Percentiles rank a stretch among this genome's conserved stretches.
Conservation (phyloP, 768 basidiomycete genomes). For the Lentinus brumalis region DNA sequence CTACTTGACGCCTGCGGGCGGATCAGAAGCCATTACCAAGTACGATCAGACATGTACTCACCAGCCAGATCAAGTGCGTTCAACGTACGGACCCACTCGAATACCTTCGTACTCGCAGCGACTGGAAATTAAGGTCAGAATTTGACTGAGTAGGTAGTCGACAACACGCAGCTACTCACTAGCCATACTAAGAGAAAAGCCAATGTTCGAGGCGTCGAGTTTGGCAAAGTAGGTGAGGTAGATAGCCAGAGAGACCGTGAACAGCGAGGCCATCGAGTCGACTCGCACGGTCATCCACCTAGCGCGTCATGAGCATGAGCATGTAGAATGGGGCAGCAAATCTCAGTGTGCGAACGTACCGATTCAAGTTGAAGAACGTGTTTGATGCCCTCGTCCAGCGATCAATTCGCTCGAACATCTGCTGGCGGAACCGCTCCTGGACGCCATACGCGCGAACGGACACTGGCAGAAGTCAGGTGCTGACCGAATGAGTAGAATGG, state of each 20-base stretch:
- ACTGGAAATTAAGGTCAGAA: slow-evolving; percentile 26
- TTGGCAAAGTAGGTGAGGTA: slow-evolving; percentile 47
- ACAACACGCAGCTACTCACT: slow-evolving; percentile 23
- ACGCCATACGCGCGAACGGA: slow-evolving; percentile 59
- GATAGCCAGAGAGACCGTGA: slow-evolving; percentile 48
- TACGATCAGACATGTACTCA: slow-evolving; percentile 14
- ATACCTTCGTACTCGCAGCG: slow-evolving; percentile 52
- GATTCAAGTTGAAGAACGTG: slow-evolving; percentile 47
- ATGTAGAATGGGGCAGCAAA: background rate
- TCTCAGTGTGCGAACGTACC: slow-evolving; percentile 4
- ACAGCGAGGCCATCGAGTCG: slow-evolving; percentile 52
- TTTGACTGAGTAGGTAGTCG: background rate
- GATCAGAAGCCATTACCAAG: background rate
- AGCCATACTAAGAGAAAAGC: slow-evolving; percentile 42
- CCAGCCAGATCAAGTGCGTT: slow-evolving; percentile 47
- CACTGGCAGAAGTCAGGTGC: slow-evolving; percentile 20
- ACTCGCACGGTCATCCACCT: slow-evolving; percentile 52
- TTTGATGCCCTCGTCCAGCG: slow-evolving; percentile 42
- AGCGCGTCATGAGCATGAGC: background rate
- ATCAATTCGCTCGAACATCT: slow-evolving; percentile 47
- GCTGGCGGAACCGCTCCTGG: slow-evolving; percentile 41
- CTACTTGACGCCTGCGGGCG: background rate
- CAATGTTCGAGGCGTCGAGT: slow-evolving; percentile 42
- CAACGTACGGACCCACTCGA: slow-evolving; percentile 44
- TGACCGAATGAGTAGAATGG: background rate